These are phyloP conservation scores for Starmerella davenportii DNA, from an alignment of 805 yeast genomes.

Conservation along the genomic window DNA sequence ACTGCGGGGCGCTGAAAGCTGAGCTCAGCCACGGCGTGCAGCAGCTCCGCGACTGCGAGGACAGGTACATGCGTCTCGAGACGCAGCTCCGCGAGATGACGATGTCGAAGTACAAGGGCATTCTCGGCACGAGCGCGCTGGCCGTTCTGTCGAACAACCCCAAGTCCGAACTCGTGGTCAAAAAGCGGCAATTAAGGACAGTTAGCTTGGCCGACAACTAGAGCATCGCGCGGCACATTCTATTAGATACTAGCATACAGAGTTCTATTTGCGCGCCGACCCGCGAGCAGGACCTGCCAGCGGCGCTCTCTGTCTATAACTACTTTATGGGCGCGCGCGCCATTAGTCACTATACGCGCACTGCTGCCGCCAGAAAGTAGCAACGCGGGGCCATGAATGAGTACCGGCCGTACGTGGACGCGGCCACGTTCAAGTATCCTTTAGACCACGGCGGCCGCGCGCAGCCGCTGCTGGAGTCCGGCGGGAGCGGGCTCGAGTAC, in stretches of 20 bases:
- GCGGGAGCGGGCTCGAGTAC: slow-evolving; percentile 14
- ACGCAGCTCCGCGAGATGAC: slow-evolving; percentile 13
- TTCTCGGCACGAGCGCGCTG: slow-evolving; percentile 14
- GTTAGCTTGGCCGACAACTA: slow-evolving; percentile 15
- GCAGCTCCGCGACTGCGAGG: slow-evolving; percentile 11
- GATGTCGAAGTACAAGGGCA: slow-evolving; percentile 14
- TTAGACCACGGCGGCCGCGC: slow-evolving; percentile 20
- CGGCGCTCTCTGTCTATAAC: no score
- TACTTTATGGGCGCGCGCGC: no score
- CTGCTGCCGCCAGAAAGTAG: no score
- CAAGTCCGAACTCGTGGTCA: slow-evolving; percentile 13
- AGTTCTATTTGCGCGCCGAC: no score
- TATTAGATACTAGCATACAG: no score
- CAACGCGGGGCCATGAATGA: not conserved
- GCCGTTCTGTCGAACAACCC: slow-evolving; percentile 14
- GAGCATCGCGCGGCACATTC: no score
- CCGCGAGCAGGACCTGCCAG: no score
- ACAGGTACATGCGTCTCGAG: slow-evolving; percentile 12
- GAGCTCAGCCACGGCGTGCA: slow-evolving; percentile 11
- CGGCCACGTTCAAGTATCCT: slow-evolving; percentile 39
- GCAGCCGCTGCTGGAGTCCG: not conserved
- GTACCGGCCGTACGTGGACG: slow-evolving; percentile 41
- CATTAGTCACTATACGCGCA: not conserved
- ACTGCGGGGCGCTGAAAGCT: slow-evolving; percentile 9
- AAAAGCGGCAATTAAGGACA: slow-evolving; percentile 18